Evolutionary conservation across 805 yeast species (phyloP).

Genomic region (Ogataea methanolica): DNA sequence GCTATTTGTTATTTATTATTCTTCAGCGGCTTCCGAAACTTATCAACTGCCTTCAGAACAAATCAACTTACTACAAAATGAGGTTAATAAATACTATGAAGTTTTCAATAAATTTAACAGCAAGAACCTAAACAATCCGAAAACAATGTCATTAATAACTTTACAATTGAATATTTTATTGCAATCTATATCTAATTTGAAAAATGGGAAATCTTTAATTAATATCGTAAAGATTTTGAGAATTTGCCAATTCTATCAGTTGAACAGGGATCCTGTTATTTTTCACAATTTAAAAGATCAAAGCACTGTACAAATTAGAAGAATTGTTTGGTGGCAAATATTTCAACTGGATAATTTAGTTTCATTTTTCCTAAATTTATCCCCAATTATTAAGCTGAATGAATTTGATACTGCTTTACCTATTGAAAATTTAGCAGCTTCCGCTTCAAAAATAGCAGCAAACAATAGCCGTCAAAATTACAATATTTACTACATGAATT

Average conservation of each 20-base stretch:
- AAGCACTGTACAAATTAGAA: constrained; percentile 45
- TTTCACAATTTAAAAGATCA: constrained; percentile 45
- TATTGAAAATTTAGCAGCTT: constrained; percentile 13
- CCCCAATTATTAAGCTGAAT: constrained; percentile 19
- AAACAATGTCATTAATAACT: constrained; percentile 18
- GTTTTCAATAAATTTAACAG: constrained; percentile 13
- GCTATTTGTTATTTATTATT: constrained; percentile 18
- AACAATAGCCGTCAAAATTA: constrained; percentile 4
- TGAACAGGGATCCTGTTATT: constrained; percentile 57
- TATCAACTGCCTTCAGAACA: constrained; percentile 9
- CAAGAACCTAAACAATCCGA: constrained; percentile 19
- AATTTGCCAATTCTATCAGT: constrained; percentile 29
- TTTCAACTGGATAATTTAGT: constrained; percentile 45
- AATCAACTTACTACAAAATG: constrained; percentile 8
- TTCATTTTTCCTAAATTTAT: constrained; percentile 20
- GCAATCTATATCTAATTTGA: constrained; percentile 21
- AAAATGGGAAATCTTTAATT: constrained; percentile 22
- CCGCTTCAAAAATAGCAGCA: neutral
- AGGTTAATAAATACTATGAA: constrained; percentile 18
- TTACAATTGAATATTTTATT: constrained; percentile 20
- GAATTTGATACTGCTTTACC: constrained; percentile 26
- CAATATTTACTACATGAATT: constrained; percentile 17
- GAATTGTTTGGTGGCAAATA: constrained; percentile 66
- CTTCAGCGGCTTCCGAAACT: constrained; percentile 10
- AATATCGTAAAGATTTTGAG: constrained; percentile 19